phyloP scores from a whole-genome alignment of 2,329 filamentous ascomycete genomes.

The Colletotrichum caudatum region DNA sequence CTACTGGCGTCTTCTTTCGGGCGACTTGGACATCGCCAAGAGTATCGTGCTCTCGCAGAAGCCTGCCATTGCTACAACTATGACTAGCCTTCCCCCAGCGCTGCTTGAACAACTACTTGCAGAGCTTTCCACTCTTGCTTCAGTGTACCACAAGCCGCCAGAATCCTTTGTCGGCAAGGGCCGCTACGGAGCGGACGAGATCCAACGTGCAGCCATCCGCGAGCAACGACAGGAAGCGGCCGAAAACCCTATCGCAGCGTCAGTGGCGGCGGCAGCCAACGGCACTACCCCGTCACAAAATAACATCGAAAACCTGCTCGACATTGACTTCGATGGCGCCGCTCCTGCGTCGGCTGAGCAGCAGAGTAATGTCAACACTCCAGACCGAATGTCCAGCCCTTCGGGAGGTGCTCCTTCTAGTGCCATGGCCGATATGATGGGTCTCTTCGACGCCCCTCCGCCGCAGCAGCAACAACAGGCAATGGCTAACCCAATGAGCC shows the following conservation, averaged over 20 bases:
- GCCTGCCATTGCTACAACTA: slow-evolving; percentile 93
- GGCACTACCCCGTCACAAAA: slow-evolving; percentile 67
- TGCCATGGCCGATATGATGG: slow-evolving; percentile 74
- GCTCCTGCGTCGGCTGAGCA: slow-evolving; percentile 87
- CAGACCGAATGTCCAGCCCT: slow-evolving; percentile 76
- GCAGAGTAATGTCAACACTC: slow-evolving; percentile 68
- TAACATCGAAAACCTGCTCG: slow-evolving; percentile 94
- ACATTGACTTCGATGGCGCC: slow-evolving; percentile 95
- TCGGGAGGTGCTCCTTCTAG: slow-evolving; percentile 57
- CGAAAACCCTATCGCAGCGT: slow-evolving; percentile 94
- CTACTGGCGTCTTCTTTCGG: slow-evolving; percentile 96
- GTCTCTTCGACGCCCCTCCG: slow-evolving; percentile 75
- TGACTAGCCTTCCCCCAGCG: slow-evolving; percentile 85
- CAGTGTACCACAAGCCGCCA: slow-evolving; percentile 97
- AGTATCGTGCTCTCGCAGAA: slow-evolving; percentile 94
- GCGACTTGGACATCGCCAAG: slow-evolving; percentile 88
- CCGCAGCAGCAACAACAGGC: slow-evolving; percentile 61
- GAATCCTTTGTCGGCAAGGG: slow-evolving; percentile 98
- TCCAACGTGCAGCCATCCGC: slow-evolving; percentile 95
- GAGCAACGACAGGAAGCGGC: slow-evolving; percentile 92
- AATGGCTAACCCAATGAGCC: slow-evolving; percentile 44
- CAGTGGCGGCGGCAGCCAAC: slow-evolving; percentile 75
- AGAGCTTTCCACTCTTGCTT: slow-evolving; percentile 94
- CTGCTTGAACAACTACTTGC: slow-evolving; percentile 90
- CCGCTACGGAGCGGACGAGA: slow-evolving; percentile 90